phyloP scores from a whole-genome alignment of 306 rosid genomes.

The peach (Prunus persica) region DNA sequence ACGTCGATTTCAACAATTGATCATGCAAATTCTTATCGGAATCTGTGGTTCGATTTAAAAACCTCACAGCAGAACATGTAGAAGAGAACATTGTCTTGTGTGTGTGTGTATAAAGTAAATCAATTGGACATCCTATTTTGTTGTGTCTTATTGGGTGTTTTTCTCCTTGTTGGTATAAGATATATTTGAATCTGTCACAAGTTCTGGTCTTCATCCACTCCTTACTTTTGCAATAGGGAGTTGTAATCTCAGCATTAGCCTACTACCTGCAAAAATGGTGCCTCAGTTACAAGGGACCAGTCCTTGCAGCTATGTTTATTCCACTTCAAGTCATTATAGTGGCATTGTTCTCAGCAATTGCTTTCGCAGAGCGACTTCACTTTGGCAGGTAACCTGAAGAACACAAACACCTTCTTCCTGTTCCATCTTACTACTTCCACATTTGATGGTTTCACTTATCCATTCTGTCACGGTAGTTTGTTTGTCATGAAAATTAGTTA shows the following conservation, averaged over 20 bases:
- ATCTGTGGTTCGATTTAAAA: background rate
- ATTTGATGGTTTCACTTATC: background rate
- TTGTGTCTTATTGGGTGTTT: background rate
- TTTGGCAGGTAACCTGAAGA: conserved; percentile 27
- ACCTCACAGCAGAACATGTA: background rate
- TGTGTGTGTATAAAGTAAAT: too few relatives aligned
- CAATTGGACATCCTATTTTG: too few relatives aligned
- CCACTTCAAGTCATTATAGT: conserved; percentile 25
- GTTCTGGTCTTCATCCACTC: background rate
- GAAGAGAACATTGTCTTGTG: too few relatives aligned
- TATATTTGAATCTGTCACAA: background rate
- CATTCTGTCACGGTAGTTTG: background rate
- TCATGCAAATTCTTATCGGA: background rate
- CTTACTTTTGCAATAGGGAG: conserved; percentile 21
- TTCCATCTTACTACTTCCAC: background rate
- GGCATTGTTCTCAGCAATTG: conserved; percentile 27
- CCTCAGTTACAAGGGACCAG: conserved; percentile 37
- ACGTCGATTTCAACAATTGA: background rate
- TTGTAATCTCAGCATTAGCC: conserved; percentile 22
- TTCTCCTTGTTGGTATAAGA: background rate
- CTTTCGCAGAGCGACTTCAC: conserved; percentile 31
- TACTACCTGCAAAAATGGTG: conserved; percentile 39
- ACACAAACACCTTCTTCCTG: background rate
- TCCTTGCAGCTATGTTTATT: conserved; percentile 36
- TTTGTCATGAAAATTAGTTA: background rate